Conservation (phyloP, 495 filamentous ascomycete genomes). For the Alectoria sarmentosa region DNA sequence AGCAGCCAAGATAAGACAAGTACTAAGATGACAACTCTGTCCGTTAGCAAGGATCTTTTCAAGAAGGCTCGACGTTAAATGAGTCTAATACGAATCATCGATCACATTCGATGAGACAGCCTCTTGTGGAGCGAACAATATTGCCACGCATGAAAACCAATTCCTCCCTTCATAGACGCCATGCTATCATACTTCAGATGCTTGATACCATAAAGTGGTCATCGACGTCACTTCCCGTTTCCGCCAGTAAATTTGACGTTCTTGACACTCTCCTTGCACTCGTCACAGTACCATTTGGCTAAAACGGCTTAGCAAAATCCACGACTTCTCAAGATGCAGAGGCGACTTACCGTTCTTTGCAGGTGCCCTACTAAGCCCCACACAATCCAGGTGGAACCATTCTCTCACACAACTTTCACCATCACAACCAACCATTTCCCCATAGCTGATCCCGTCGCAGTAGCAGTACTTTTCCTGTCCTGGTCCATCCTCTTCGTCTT, state of each 20-base stretch:
- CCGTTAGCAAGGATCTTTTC: not conserved
- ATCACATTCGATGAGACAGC: not conserved
- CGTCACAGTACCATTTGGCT: slow-evolving; percentile 91
- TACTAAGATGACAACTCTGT: no score
- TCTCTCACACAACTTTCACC: slow-evolving; percentile 77
- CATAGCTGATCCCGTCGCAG: slow-evolving; percentile 88
- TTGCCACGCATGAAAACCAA: not conserved
- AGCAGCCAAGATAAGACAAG: no score
- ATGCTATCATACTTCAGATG: not conserved
- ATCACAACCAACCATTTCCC: slow-evolving; percentile 98
- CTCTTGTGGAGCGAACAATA: not conserved
- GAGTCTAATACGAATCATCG: not conserved
- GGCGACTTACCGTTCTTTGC: slow-evolving; percentile 68
- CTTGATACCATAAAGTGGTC: not conserved
- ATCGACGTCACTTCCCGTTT: slow-evolving; percentile 8
- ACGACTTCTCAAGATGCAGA: slow-evolving; percentile 3
- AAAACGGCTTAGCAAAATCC: slow-evolving; percentile 26
- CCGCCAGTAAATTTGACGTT: slow-evolving; percentile 16
- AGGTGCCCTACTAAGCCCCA: slow-evolving; percentile 79
- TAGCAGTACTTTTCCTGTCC: slow-evolving; percentile 63
- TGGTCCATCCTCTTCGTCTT: slow-evolving; percentile 54
- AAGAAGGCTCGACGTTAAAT: not conserved
- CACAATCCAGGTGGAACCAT: slow-evolving; percentile 96
- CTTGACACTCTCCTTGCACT: slow-evolving; percentile 70
- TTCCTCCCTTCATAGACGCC: not conserved